Conservation (phyloP, 768 basidiomycete species). For the Butyriboletus loyo region DNA sequence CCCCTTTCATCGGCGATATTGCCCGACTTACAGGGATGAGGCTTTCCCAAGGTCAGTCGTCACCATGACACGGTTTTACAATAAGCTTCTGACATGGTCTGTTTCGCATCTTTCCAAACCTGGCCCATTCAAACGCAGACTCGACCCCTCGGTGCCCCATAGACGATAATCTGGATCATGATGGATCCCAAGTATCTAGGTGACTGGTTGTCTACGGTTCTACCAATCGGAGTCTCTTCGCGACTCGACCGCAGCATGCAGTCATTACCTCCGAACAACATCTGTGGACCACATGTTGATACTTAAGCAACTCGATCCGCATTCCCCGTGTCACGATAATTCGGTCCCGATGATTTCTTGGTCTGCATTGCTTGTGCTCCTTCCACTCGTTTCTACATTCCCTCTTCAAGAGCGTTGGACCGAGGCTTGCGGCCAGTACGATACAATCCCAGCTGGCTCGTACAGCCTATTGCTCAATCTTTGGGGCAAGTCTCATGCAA, state of each 20-base stretch:
- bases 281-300: not conserved
- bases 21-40: not conserved
- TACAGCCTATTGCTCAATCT: slow-evolving; percentile 54
- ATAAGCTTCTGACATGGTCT: not conserved
- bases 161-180: not conserved
- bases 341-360: slow-evolving; percentile 11
- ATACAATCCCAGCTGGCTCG: slow-evolving; percentile 39
- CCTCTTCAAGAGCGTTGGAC: not conserved
- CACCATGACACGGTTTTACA: not conserved
- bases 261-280: not conserved
- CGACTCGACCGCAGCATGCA: not conserved
- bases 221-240: not conserved
- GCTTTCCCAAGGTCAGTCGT: not conserved
- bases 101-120: slow-evolving; percentile 2
- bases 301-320: slow-evolving; percentile 9
- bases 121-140: not conserved
- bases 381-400: slow-evolving; percentile 21
- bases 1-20: not conserved
- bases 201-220: not conserved
- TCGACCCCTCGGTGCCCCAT: not conserved
- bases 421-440: slow-evolving; percentile 48
- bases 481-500: slow-evolving; percentile 39
- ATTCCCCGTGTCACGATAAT: not conserved
- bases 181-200: not conserved
- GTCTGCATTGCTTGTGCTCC: slow-evolving; percentile 11